Evolutionary conservation across 306 rosid genomes (phyloP).

Genomic region (Trichosanthes truncata): DNA sequence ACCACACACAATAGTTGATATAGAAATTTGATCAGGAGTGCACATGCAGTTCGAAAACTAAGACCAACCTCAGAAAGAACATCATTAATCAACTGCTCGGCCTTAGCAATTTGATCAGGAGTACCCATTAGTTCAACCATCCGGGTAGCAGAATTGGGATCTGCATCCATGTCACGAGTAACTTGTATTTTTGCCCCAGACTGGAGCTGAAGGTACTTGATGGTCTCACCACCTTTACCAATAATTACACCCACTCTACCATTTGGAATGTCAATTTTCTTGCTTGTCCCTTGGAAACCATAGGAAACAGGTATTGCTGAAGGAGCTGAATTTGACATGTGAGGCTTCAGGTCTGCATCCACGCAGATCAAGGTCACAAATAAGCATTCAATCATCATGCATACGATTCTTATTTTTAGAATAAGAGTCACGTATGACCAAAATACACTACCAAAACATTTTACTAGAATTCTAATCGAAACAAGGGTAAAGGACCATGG

Average conservation of each 20-base stretch:
- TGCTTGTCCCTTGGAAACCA: constrained; percentile 56
- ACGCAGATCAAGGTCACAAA: neutral
- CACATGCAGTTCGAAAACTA: neutral
- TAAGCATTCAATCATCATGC: neutral
- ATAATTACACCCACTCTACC: constrained; percentile 96
- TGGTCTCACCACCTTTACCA: constrained; percentile 95
- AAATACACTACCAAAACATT: neutral
- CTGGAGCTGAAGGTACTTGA: constrained; percentile 84
- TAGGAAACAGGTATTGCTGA: constrained; percentile 49
- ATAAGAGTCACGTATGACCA: neutral
- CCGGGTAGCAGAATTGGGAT: constrained; percentile 47
- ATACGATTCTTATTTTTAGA: neutral
- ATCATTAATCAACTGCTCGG: constrained; percentile 78
- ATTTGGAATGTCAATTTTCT: constrained; percentile 80
- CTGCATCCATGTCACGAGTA: constrained; percentile 89
- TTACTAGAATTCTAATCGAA: neutral
- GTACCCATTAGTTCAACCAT: constrained; percentile 84
- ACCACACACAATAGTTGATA: neutral
- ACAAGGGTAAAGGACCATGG: neutral
- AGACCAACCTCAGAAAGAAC: constrained; percentile 77
- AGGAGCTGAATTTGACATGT: constrained; percentile 31
- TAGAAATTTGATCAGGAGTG: neutral
- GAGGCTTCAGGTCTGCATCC: constrained; percentile 44
- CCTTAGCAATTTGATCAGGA: constrained; percentile 66
- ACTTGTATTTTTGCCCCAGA: constrained; percentile 97